Evolutionary conservation across 331 rosid species (phyloP).

Genomic region (Malus hybrid): DNA sequence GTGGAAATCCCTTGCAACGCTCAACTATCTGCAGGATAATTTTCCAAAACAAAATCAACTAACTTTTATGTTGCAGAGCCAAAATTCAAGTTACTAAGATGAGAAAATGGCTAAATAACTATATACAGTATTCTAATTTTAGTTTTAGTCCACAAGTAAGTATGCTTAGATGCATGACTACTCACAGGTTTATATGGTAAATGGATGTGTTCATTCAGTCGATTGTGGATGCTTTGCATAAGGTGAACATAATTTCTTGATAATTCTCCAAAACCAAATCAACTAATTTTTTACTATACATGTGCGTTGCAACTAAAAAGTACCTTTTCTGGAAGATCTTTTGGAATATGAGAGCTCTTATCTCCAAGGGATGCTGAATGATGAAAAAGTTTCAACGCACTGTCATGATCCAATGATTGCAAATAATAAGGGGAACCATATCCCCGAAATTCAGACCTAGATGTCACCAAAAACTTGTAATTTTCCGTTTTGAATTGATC

Average conservation of each 20-base stretch:
- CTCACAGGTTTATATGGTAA: neutral
- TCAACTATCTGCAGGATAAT: constrained; percentile 40
- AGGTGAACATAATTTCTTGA: neutral
- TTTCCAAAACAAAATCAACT: neutral
- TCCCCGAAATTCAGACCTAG: too few species aligned
- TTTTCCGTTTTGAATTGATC: too few species aligned
- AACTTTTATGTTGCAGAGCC: neutral
- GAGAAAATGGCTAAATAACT: neutral
- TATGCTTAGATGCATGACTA: neutral
- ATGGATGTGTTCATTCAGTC: neutral
- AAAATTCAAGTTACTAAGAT: neutral
- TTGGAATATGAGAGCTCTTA: too few species aligned
- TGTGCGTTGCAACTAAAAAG: neutral
- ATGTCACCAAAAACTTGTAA: too few species aligned
- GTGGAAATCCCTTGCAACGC: constrained; percentile 42
- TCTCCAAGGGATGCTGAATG: too few species aligned
- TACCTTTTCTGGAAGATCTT: neutral
- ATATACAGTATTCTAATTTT: neutral
- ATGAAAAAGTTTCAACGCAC: too few species aligned
- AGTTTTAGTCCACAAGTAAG: neutral
- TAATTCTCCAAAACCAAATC: neutral
- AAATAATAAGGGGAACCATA: too few species aligned
- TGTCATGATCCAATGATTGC: too few species aligned
- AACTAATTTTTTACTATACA: neutral
- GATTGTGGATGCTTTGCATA: neutral